Percentiles rank a stretch among this genome's conserved stretches.
These are phyloP conservation scores for Hibiscus tridactylites DNA, from an alignment of 345 rosid species.

Conservation along the genomic window DNA sequence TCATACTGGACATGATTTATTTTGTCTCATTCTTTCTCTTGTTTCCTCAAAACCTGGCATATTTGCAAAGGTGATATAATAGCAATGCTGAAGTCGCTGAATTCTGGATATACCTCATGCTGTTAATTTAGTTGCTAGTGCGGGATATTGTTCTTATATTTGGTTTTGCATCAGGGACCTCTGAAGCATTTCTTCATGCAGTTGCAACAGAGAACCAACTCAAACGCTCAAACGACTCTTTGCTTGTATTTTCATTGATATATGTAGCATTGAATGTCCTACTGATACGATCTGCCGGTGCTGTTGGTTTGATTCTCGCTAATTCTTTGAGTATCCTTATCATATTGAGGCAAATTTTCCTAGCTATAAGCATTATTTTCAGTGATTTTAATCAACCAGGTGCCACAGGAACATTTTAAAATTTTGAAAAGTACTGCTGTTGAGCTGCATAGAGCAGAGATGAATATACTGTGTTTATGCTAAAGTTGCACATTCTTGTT, in stretches of 20 bases:
- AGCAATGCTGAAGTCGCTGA: neutral
- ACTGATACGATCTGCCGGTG: constrained; percentile 67
- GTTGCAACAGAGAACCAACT: constrained; percentile 77
- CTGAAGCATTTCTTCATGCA: constrained; percentile 92
- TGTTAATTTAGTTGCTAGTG: neutral
- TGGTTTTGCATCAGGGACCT: constrained; percentile 59
- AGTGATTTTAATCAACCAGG: neutral
- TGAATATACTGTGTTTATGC: neutral
- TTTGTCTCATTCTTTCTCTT: neutral
- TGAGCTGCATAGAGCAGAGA: neutral
- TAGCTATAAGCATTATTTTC: neutral
- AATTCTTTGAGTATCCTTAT: constrained; percentile 82
- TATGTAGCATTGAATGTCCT: constrained; percentile 52
- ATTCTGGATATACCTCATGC: neutral
- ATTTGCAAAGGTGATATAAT: neutral
- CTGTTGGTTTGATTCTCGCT: constrained; percentile 83
- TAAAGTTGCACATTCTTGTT: neutral
- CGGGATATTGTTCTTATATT: constrained; percentile 4
- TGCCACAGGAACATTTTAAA: neutral
- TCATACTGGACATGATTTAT: neutral
- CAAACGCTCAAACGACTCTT: constrained; percentile 44
- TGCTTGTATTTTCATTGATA: constrained; percentile 66
- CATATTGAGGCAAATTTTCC: neutral
- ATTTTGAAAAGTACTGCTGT: neutral
- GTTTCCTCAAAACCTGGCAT: neutral